Base-by-base conservation (phyloP, 2,329 filamentous ascomycete genomes). In the Ceratocystis papillata region DNA sequence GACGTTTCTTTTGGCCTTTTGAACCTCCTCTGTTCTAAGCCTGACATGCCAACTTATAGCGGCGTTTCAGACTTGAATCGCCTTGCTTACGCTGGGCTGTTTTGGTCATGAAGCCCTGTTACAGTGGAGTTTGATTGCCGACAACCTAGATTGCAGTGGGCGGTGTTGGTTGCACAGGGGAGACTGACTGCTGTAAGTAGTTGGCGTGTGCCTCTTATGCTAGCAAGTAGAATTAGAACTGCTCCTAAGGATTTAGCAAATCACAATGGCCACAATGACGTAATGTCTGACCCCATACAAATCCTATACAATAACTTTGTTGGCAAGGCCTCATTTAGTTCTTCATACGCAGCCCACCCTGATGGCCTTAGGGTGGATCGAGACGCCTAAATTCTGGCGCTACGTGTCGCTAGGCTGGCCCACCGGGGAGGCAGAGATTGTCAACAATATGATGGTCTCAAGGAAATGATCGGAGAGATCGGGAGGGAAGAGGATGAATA, bases 241-340 rank as follows among this genome's bases (percentile, higher is more conserved):
- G 37, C 10, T 15, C 37, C 37, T 41, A 41, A 41, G 37, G 37
- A 41, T 41, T 41, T 41, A 41, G 37, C 37, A 41, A 41, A 41
- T 41, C 37, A 41, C 37, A 37, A 37, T 37, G 37, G 37, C 46
- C 46, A 50, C 53, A 57, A 57, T 57, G 53, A 57, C 53, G 53
- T 57, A 53, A 20, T 53, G 20, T 10, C 20, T 25, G 48, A 25
- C 20, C 48, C 48, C 48, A 53, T 53, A 53, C 53, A 57, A 57
- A 53, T 25, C 48, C 48, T 20, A 53, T 53, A 53, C 25, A 57
- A 57, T 30, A 2, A 22, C 53, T 17, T 57, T 30, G 28, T 33
- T 33, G 12, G 53, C 53, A 57, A 57, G 53, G 53, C 53, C 53
- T 57, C 53, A 33, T 57, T 57, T n/a, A 22, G 10, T 17, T 28